A percentile compares a stretch with the other conserved stretches of the same genome.
These are phyloP conservation scores for Colletotrichum cuscutae DNA, from an alignment of 2,329 filamentous ascomycete genomes.

Conservation along the genomic window DNA sequence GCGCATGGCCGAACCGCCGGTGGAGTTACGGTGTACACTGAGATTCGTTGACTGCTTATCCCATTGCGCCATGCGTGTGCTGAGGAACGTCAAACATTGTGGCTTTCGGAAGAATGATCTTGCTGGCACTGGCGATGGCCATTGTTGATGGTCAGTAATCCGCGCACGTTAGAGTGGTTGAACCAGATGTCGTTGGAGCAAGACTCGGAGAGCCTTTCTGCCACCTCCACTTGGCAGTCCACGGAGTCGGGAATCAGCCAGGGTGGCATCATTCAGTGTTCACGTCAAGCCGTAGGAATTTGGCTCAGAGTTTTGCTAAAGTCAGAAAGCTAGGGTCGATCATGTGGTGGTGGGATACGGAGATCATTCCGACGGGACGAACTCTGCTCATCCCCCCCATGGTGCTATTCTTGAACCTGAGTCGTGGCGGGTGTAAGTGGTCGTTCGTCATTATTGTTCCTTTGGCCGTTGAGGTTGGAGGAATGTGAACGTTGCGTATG, in stretches of 20 bases:
- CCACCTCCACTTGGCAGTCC: neutral
- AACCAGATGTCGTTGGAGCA: neutral
- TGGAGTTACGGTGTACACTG: neutral
- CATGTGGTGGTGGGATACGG: neutral
- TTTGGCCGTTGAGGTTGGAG: neutral
- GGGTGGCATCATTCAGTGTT: neutral
- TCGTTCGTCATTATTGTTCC: no score
- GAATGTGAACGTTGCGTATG: neutral
- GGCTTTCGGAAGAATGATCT: neutral
- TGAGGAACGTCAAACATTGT: neutral
- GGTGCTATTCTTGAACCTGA: neutral
- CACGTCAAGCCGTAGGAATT: neutral
- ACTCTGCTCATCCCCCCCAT: constrained; percentile 14
- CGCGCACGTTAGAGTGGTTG: neutral
- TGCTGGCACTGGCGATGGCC: neutral
- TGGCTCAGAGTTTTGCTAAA: neutral
- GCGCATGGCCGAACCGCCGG: neutral
- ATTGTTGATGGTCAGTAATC: neutral
- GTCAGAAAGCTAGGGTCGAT: neutral
- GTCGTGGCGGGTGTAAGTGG: neutral
- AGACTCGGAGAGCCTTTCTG: neutral
- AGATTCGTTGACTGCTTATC: no score
- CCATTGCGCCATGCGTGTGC: no score
- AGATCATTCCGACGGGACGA: constrained; percentile 22
- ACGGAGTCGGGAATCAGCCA: neutral